phyloP scores from a whole-genome alignment of 495 filamentous ascomycete genomes.

The Pseudomonodictys pantanalensis region DNA sequence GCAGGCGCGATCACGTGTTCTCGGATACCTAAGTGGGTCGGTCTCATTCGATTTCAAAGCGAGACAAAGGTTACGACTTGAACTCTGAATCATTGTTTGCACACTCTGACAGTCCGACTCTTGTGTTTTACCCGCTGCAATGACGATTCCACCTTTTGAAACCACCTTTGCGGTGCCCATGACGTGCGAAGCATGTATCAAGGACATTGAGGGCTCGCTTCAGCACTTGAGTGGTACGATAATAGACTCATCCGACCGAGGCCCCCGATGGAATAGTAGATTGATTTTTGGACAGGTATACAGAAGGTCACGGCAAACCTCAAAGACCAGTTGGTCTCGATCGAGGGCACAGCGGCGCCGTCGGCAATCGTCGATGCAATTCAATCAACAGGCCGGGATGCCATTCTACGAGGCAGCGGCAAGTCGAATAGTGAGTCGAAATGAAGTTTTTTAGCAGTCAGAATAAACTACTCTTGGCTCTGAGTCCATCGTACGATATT shows the following conservation, averaged over 20 bases:
- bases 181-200: slow-evolving; percentile 82
- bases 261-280: neutral
- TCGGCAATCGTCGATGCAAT: slow-evolving; percentile 87
- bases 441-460: slow-evolving; percentile 5
- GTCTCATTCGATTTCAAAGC: slow-evolving; percentile 15
- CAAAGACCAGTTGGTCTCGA: slow-evolving; percentile 62
- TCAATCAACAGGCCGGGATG: slow-evolving; percentile 84
- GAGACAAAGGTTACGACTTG: neutral
- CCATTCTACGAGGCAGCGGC: slow-evolving; percentile 88
- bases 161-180: slow-evolving; percentile 94
- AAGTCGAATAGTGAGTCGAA: slow-evolving; percentile 77
- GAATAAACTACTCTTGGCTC: neutral
- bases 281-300: slow-evolving; percentile 49
- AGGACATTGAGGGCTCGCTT: slow-evolving; percentile 74
- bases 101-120: neutral
- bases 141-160: slow-evolving; percentile 47
- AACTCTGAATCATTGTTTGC: neutral
- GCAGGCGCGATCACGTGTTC: neutral
- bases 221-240: slow-evolving; percentile 64
- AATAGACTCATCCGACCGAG: neutral
- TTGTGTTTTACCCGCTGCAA: neutral
- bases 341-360: slow-evolving; percentile 75
- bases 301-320: slow-evolving; percentile 64
- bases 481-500: slow-evolving; percentile 12
- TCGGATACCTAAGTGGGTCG: neutral